These are phyloP conservation scores for Chlamydomonas sp. DNA, from an alignment of 139 green algal species.

Conservation along the genomic window DNA sequence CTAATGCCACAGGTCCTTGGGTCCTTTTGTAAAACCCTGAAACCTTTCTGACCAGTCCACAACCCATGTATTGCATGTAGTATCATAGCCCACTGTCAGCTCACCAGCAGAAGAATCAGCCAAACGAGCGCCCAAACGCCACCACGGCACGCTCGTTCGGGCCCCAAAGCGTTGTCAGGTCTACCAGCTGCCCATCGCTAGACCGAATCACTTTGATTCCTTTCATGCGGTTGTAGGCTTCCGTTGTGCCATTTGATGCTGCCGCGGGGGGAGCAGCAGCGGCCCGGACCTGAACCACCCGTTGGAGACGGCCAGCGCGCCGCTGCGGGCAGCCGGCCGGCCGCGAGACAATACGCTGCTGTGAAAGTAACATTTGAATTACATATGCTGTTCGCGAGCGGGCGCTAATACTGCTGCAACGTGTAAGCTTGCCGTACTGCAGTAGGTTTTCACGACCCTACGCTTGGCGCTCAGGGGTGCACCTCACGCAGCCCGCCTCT, in stretches of 20 bases:
- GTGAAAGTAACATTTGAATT: too few relatives aligned
- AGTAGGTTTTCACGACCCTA: too few relatives aligned
- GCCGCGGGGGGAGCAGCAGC: not conserved
- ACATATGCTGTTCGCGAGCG: too few relatives aligned
- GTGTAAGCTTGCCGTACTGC: too few relatives aligned
- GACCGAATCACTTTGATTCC: constrained; percentile 37
- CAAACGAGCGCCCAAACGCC: constrained; percentile 75
- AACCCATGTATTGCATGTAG: not conserved
- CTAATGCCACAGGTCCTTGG: not conserved
- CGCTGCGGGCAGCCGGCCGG: too few relatives aligned
- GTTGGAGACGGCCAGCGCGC: too few relatives aligned
- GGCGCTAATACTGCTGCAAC: too few relatives aligned
- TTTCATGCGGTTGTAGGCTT: constrained; percentile 27
- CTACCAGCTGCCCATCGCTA: constrained; percentile 51
- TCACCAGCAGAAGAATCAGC: constrained; percentile 85
- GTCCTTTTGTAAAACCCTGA: not conserved
- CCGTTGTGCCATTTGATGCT: not conserved
- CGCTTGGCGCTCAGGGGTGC: too few relatives aligned
- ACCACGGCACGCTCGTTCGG: constrained; percentile 68
- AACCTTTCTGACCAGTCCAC: not conserved
- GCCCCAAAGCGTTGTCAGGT: constrained; percentile 67
- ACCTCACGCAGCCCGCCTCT: too few relatives aligned
- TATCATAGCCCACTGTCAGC: not conserved
- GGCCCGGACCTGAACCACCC: too few relatives aligned
- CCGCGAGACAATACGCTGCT: too few relatives aligned